Evolutionary conservation across 2,329 filamentous ascomycete genomes (phyloP).

Genomic region (Mariannaea sp.): DNA sequence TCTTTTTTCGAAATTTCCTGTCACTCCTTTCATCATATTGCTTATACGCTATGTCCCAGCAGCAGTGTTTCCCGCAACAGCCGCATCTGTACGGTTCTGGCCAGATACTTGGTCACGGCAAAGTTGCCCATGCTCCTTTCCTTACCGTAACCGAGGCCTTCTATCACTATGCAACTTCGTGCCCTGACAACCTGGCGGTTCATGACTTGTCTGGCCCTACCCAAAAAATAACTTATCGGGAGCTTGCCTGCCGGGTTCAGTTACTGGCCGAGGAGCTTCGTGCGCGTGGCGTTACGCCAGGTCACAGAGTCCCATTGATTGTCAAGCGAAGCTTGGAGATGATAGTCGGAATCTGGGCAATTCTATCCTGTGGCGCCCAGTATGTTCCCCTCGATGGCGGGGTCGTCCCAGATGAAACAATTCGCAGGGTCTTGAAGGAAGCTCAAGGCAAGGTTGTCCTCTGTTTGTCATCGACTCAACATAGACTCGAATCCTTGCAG

Average conservation of each 20-base stretch:
- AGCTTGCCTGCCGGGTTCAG: slow-evolving; percentile 51
- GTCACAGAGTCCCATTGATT: slow-evolving; percentile 59
- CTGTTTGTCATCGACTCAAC: slow-evolving; percentile 49
- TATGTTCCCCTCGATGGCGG: slow-evolving; percentile 65
- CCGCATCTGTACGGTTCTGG: slow-evolving; percentile 4
- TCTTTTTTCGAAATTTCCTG: neutral
- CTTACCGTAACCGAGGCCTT: slow-evolving; percentile 47
- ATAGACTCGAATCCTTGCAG: slow-evolving; percentile 39
- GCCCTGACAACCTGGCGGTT: slow-evolving; percentile 47
- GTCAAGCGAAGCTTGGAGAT: slow-evolving; percentile 60
- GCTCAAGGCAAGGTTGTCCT: slow-evolving; percentile 51
- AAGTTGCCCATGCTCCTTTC: slow-evolving; percentile 40
- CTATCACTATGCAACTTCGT: slow-evolving; percentile 44
- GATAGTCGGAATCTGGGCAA: slow-evolving; percentile 60
- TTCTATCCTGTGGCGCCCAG: slow-evolving; percentile 61
- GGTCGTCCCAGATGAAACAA: slow-evolving; percentile 53
- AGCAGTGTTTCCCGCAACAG: slow-evolving; percentile 6
- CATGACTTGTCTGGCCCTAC: slow-evolving; percentile 41
- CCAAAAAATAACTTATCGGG: slow-evolving; percentile 49
- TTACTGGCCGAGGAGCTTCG: slow-evolving; percentile 48
- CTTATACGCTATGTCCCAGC: slow-evolving; percentile 19
- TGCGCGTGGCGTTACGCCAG: slow-evolving; percentile 46
- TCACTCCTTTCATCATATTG: slow-evolving; percentile 12
- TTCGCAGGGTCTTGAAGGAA: slow-evolving; percentile 56
- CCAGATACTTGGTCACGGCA: slow-evolving; percentile 25